Percentiles rank a stretch among this genome's conserved stretches.
Conservation (phyloP, 148 eudicot genomes). For the Linanthus parryae region DNA sequence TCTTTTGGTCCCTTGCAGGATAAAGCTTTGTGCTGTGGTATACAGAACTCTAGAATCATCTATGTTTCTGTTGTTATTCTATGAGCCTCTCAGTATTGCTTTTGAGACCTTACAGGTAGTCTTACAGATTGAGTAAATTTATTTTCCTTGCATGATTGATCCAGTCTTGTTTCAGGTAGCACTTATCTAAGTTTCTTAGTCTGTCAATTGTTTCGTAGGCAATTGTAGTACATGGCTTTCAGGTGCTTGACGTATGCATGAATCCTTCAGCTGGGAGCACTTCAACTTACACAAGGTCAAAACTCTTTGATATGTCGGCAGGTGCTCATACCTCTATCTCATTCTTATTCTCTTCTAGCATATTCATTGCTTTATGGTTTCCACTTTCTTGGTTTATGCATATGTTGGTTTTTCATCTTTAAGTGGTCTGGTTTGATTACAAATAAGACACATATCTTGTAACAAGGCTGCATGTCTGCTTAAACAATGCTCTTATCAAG, state of each 20-base stretch:
- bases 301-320: constrained; percentile 51
- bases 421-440: no score
- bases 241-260: constrained; percentile 72
- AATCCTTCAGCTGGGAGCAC: constrained; percentile 60
- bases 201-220: constrained; percentile 46
- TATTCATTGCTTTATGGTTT: no score
- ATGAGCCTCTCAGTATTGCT: constrained; percentile 88
- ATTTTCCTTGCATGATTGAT: no score
- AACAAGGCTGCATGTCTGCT: no score
- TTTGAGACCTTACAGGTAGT: constrained; percentile 93
- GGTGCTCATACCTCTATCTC: constrained; percentile 35
- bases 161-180: no score
- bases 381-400: no score
- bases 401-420: no score
- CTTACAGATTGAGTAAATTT: neutral
- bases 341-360: no score
- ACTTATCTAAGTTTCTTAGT: constrained; percentile 8
- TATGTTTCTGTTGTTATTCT: constrained; percentile 62
- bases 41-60: constrained; percentile 48
- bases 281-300: constrained; percentile 48
- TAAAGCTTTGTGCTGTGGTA: constrained; percentile 52
- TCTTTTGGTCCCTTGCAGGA: constrained; percentile 34
- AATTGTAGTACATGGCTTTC: constrained; percentile 86
- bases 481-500: no score
- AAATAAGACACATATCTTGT: no score